Conservation (phyloP, 164 flowering plant genomes). For the Saururus chinensis region DNA sequence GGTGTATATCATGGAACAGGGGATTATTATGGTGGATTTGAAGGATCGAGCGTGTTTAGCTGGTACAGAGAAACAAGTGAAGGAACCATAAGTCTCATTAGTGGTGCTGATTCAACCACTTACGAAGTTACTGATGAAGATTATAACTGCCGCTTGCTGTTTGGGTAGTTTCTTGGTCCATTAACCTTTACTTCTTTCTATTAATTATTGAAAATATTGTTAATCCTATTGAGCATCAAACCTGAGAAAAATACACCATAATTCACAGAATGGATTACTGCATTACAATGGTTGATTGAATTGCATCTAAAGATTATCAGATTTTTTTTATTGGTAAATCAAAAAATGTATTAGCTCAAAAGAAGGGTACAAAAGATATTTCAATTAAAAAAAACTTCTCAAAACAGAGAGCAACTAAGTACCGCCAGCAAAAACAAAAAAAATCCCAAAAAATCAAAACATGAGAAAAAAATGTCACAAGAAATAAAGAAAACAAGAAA, state of each 20-base stretch:
- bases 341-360: too few relatives aligned
- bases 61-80: conserved; percentile 91
- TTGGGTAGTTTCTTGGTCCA: conserved; percentile 51
- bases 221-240: background rate
- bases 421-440: too few relatives aligned
- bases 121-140: conserved; percentile 81
- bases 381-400: too few relatives aligned
- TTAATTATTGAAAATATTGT: background rate
- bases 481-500: too few relatives aligned
- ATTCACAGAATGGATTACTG: too few relatives aligned
- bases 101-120: conserved; percentile 60
- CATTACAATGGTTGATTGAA: too few relatives aligned
- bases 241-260: background rate
- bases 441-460: too few relatives aligned
- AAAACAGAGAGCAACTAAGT: too few relatives aligned
- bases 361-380: too few relatives aligned
- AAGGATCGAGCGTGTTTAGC: conserved; percentile 79
- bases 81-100: conserved; percentile 55
- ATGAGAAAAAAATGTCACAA: too few relatives aligned
- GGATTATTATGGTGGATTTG: conserved; percentile 85
- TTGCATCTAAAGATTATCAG: too few relatives aligned
- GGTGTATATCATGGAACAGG: conserved; percentile 72
- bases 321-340: too few relatives aligned
- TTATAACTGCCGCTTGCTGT: conserved; percentile 77
- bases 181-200: background rate